Conservation (phyloP, 306 rosid species). For the Lablab purpureus region DNA sequence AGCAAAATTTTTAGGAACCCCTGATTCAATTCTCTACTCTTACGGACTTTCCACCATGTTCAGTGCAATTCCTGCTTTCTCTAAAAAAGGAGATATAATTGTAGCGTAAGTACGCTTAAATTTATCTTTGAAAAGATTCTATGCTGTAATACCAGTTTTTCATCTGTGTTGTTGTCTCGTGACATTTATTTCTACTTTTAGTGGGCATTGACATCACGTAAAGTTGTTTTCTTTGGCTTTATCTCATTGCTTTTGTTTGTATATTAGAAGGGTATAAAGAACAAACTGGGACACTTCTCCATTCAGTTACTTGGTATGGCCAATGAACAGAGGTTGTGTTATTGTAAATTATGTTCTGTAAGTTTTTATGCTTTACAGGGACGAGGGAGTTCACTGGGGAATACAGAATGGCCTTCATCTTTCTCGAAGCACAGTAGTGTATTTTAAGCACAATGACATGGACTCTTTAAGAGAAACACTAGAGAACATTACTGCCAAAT, state of each 20-base stretch:
- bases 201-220: slow-evolving; percentile 8
- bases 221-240: slow-evolving; percentile 14
- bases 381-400: slow-evolving; percentile 99
- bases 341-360: slow-evolving; percentile 1
- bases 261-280: slow-evolving; percentile 40
- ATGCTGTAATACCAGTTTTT: slow-evolving; percentile 19
- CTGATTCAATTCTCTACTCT: slow-evolving; percentile 95
- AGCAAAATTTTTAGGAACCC: slow-evolving; percentile 96
- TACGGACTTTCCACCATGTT: slow-evolving; percentile 98
- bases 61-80: slow-evolving; percentile 99
- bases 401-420: slow-evolving; percentile 96
- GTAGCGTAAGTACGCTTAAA: slow-evolving; percentile 80
- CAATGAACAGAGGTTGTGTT: slow-evolving; percentile 28
- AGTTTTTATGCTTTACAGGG: slow-evolving; percentile 61
- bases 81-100: slow-evolving; percentile 88
- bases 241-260: slow-evolving; percentile 24
- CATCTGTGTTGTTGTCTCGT: not conserved
- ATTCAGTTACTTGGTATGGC: not conserved
- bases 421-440: slow-evolving; percentile 90
- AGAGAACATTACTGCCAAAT: slow-evolving; percentile 71
- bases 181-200: slow-evolving; percentile 10
- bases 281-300: slow-evolving; percentile 8
- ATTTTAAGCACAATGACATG: slow-evolving; percentile 95
- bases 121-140: slow-evolving; percentile 32
- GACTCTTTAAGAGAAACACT: slow-evolving; percentile 77